Base-by-base conservation (phyloP, 305 asterid species). In the Ilex paraguariensis region DNA sequence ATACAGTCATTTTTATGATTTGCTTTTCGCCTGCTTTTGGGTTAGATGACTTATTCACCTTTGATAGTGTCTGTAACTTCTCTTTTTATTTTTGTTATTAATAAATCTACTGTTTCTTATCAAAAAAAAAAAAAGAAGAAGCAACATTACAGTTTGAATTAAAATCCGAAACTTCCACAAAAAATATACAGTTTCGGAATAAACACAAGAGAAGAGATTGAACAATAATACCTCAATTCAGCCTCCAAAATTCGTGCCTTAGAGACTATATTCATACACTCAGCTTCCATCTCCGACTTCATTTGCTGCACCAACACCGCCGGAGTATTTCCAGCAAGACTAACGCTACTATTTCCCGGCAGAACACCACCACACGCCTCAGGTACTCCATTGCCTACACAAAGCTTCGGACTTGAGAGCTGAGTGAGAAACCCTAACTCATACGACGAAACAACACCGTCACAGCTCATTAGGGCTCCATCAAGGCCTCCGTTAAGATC, bases 401-500 rank as follows among this genome's bases (percentile, higher is more conserved):
- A 10, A 3, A 7, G 3, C 10, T 14, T 8, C 56, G 31, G 31
- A 52, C 10, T 30, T 31, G 60, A 7, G 10, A 15, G 54, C 63
- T 67, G 66, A 60, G 28, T 55, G 7, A 67, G 28, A 67, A 67
- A 61, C 62, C 66, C 72, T 60, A 60, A 61, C n/a, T 67, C 56
- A 16, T n/a, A 3, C n/a, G 52, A 46, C n/a, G 56, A 52, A 52
- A n/a, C 56, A 10, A 14, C 72, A 32, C 62, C 56, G 66, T 31
- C 44, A 49, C 56, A 59, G 44, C 33, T 60, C 60, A 67, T 28
- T 65, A 36, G 36, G 44, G 51, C 45, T 49, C 44, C 63, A 36
- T 65, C 51, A 11, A 50, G 21, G 10, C 45, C 59, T 31, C 65
- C 53, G 28, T 15, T 66, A 17, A 14, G 12, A 12, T 59, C 65